Evolutionary conservation across 75 land plant species (phyloP), one percentile per base, ranked within the genome.

Genomic region (Gnetum montanum): DNA sequence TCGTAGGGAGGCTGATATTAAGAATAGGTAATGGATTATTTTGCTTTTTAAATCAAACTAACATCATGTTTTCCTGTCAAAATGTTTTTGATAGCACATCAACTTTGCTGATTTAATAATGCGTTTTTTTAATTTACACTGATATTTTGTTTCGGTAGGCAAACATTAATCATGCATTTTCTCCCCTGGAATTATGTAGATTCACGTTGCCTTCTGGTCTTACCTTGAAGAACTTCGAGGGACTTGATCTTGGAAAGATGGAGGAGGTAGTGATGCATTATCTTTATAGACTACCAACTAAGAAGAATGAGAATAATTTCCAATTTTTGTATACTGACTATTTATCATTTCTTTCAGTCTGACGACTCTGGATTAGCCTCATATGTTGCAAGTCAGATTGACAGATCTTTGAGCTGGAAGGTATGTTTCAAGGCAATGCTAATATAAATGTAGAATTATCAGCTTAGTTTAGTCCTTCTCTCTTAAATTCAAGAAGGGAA

Each of bases 221-320:
- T 61, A 83, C 98, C 27, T 62, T 94, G 47, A 90, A 90, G 78
- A 94, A 94, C 71, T 94, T 90, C 56, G 98, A 94, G 62, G 98
- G 96, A 0, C 66, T 94, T 70, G 74, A 90, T 57, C 78, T 94
- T 31, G 96, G 98, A 27, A 80, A 79, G 44, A 80, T 94, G 80
- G 96, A 90, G 25, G 72, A 75, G 86, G 98, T 81, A 56, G 24
- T 49, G 53, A 12, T 40, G 20, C 33, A 8, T 1, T 34, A 44
- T 18, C 49, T 49, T 1, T 30, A 7, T 35, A 16, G 38, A 54
- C 13, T 2, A n/a, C n/a, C n/a, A n/a, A n/a, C 54, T 52, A 16
- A 16, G n/a, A 23, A 22, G 10, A 23, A 29, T 52, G 54, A 23
- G 28, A 33, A 54, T 57, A 8, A 40, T 15, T 45, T 44, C 26